phyloP scores from a whole-genome alignment of 2,329 filamentous ascomycete genomes.

The Botrytis hyacinthi region DNA sequence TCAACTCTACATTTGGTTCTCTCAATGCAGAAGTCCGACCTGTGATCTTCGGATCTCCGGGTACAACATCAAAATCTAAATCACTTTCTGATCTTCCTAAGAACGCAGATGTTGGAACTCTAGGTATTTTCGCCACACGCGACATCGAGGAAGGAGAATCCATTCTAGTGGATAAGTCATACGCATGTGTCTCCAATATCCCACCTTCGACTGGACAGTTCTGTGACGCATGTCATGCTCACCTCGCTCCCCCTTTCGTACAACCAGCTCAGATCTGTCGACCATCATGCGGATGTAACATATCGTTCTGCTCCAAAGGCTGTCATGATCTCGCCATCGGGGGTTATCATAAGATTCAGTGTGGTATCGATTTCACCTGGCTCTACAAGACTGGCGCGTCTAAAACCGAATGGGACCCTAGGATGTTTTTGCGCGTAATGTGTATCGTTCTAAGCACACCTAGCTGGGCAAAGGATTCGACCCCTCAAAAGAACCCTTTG shows the following conservation, averaged over 20 bases:
- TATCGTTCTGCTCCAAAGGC: conserved; percentile 30
- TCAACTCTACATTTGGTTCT: conserved; percentile 25
- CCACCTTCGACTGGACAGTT: conserved; percentile 21
- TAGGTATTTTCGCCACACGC: conserved; percentile 33
- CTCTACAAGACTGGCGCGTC: conserved; percentile 22
- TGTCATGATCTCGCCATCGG: conserved; percentile 28
- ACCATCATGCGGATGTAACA: conserved; percentile 28
- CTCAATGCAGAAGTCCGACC: conserved; percentile 24
- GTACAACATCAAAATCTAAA: background rate
- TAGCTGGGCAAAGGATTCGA: background rate
- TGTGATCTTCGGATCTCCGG: conserved; percentile 25
- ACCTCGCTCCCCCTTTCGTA: conserved; percentile 25
- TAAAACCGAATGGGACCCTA: conserved; percentile 25
- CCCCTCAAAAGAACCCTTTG: conserved; percentile 26
- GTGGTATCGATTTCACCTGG: conserved; percentile 32
- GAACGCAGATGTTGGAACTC: conserved; percentile 30
- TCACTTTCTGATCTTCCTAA: background rate
- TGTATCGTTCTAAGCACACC: conserved; percentile 30
- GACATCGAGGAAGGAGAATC: conserved; percentile 31
- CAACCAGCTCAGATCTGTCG: background rate
- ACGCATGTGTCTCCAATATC: conserved; percentile 25
- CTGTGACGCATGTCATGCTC: conserved; percentile 35
- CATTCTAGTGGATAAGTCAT: conserved; percentile 30
- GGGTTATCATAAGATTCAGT: conserved; percentile 33
- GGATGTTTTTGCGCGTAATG: conserved; percentile 30